These are phyloP conservation scores for Alternaria sp. DNA, from an alignment of 2,329 filamentous ascomycete genomes.

Conservation along the genomic window DNA sequence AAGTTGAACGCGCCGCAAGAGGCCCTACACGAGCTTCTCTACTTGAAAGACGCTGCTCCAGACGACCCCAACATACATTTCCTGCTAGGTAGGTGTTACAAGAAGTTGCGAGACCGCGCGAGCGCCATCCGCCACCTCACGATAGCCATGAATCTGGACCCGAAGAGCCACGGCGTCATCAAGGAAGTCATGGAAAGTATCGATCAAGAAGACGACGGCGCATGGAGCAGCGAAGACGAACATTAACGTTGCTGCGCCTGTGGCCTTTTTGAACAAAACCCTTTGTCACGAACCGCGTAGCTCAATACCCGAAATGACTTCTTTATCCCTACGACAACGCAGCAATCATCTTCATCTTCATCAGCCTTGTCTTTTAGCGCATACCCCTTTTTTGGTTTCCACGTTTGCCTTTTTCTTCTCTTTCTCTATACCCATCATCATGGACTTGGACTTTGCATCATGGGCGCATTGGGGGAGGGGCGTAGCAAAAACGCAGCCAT, in stretches of 20 bases:
- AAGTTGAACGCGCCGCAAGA: slow-evolving; percentile 72
- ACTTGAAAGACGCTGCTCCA: slow-evolving; percentile 89
- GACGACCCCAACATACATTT: slow-evolving; percentile 98
- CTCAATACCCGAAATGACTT: not conserved
- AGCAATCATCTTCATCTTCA: not conserved
- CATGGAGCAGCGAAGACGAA: slow-evolving; percentile 45
- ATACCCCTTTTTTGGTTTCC: not conserved
- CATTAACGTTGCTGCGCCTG: slow-evolving; percentile 15
- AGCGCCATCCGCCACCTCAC: slow-evolving; percentile 93
- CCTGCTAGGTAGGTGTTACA: slow-evolving; percentile 79
- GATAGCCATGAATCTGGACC: slow-evolving; percentile 91
- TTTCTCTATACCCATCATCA: slow-evolving; percentile 5
- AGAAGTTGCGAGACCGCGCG: slow-evolving; percentile 65
- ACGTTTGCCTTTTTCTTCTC: not conserved
- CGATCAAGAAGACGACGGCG: slow-evolving; percentile 70
- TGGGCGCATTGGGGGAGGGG: not conserved
- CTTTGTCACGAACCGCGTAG: not conserved
- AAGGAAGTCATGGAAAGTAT: slow-evolving; percentile 96
- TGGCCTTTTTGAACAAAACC: not conserved
- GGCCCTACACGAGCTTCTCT: slow-evolving; percentile 81
- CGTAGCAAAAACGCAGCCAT: not conserved
- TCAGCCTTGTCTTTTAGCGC: slow-evolving; percentile 3
- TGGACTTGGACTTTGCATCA: not conserved
- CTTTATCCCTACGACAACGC: not conserved
- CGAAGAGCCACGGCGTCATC: slow-evolving; percentile 93